These are phyloP conservation scores for Suillus variegatus DNA, from an alignment of 768 basidiomycete species.

Conservation along the genomic window DNA sequence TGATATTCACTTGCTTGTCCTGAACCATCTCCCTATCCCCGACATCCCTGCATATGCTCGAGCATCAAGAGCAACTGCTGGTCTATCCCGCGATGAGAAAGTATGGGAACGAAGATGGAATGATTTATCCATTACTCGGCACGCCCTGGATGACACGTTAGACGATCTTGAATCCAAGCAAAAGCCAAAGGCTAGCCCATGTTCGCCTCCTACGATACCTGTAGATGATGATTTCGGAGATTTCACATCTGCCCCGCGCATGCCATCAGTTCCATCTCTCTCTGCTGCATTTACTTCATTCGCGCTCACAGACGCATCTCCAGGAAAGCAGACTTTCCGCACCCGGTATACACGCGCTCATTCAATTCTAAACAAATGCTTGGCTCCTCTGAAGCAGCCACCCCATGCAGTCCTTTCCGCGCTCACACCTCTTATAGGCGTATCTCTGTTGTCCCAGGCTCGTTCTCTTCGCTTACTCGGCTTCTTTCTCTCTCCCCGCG, in stretches of 20 bases:
- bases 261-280: conserved; percentile 13
- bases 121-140: conserved; percentile 52
- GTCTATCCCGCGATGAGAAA: conserved; percentile 66
- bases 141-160: conserved; percentile 48
- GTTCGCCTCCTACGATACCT: conserved; percentile 59
- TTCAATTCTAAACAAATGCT: conserved; percentile 59
- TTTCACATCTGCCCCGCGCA: conserved; percentile 53
- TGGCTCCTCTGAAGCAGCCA: conserved; percentile 56
- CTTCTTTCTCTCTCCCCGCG: conserved; percentile 65
- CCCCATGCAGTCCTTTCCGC: conserved; percentile 65
- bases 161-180: conserved; percentile 57
- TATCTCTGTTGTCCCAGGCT: conserved; percentile 56
- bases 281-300: conserved; percentile 21
- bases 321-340: conserved; percentile 40
- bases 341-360: conserved; percentile 69
- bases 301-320: conserved; percentile 13
- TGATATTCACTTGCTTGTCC: conserved; percentile 72
- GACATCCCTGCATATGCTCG: conserved; percentile 80
- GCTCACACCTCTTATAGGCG: conserved; percentile 29
- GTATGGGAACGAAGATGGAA: conserved; percentile 80
- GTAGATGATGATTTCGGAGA: conserved; percentile 81
- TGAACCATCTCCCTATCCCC: conserved; percentile 73
- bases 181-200: conserved; percentile 31
- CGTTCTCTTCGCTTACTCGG: conserved; percentile 72
- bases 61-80: conserved; percentile 61